Percentiles rank a stretch among this genome's conserved stretches.
These are phyloP conservation scores for Leccinum variicolor DNA, from an alignment of 768 basidiomycete genomes.

Conservation along the genomic window DNA sequence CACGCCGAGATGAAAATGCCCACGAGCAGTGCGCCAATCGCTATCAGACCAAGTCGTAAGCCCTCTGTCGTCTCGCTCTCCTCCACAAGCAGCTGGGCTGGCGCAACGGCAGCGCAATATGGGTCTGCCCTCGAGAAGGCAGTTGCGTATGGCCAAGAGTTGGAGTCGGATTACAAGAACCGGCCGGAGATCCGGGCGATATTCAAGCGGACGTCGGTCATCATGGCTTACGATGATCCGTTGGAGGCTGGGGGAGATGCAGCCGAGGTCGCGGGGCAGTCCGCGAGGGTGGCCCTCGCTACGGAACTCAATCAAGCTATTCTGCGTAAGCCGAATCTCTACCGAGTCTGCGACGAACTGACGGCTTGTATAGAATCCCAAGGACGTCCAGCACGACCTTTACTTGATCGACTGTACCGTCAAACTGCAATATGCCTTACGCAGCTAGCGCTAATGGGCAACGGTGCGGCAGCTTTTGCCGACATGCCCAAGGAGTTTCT, in stretches of 20 bases:
- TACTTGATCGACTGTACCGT: conserved; percentile 75
- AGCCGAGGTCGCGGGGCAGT: conserved; percentile 65
- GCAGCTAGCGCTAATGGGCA: conserved; percentile 70
- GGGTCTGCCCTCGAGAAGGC: conserved; percentile 62
- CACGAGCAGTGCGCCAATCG: conserved; percentile 26
- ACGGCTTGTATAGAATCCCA: conserved; percentile 57
- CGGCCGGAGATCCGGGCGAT: conserved; percentile 63
- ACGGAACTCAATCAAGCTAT: conserved; percentile 82
- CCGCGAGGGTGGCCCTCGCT: conserved; percentile 61
- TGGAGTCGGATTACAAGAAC: conserved; percentile 65
- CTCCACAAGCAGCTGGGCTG: conserved; percentile 21
- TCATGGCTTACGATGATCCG: conserved; percentile 79
- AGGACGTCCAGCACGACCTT: conserved; percentile 65
- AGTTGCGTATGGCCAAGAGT: conserved; percentile 67
- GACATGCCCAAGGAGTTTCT: conserved; percentile 76
- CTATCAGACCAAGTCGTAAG: conserved; percentile 29
- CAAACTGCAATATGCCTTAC: conserved; percentile 65
- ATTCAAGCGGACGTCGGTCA: conserved; percentile 72
- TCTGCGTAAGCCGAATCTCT: conserved; percentile 51
- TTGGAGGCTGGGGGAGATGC: conserved; percentile 61
- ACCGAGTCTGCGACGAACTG: background rate
- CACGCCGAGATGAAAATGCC: conserved; percentile 11
- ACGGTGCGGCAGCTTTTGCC: conserved; percentile 76
- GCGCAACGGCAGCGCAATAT: conserved; percentile 37
- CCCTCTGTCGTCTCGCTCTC: conserved; percentile 28